phyloP scores from a whole-genome alignment of 768 basidiomycete genomes.

The Psilocybe tampanensis region DNA sequence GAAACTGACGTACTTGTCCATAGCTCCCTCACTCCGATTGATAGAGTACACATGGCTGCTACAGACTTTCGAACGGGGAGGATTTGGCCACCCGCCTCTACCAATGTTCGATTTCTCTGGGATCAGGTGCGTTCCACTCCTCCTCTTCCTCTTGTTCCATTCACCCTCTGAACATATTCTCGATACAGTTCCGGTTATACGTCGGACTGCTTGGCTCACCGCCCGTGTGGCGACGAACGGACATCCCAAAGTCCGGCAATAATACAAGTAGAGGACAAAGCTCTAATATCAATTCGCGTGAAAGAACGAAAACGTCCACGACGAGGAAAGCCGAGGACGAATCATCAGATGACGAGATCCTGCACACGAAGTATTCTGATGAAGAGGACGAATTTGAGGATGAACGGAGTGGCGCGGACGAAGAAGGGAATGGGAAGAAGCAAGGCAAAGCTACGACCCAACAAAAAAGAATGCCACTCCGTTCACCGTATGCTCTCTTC shows the following conservation, averaged over 20 bases:
- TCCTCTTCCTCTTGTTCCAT: not conserved
- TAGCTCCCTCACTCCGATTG: constrained; percentile 47
- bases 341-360: constrained; percentile 8
- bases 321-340: not conserved
- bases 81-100: constrained; percentile 36
- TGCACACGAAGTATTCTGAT: constrained; percentile 5
- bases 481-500: constrained; percentile 41
- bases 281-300: constrained; percentile 11
- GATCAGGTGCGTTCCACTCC: constrained; percentile 54
- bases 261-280: constrained; percentile 30
- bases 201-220: constrained; percentile 57
- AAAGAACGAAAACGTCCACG: constrained; percentile 25
- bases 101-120: constrained; percentile 54
- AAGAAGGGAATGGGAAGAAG: not conserved
- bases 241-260: constrained; percentile 37
- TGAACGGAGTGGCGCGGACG: not conserved
- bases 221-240: constrained; percentile 42
- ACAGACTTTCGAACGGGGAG: constrained; percentile 51
- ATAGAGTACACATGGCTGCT: constrained; percentile 62
- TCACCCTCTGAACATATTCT: not conserved
- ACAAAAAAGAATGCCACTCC: constrained; percentile 25
- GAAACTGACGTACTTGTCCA: not conserved
- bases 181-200: constrained; percentile 59
- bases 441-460: not conserved
- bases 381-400: not conserved